A percentile compares a stretch with the other conserved stretches of the same genome.
Conservation (phyloP, 106 monocot genomes). For the Platanthera zijinensis region DNA sequence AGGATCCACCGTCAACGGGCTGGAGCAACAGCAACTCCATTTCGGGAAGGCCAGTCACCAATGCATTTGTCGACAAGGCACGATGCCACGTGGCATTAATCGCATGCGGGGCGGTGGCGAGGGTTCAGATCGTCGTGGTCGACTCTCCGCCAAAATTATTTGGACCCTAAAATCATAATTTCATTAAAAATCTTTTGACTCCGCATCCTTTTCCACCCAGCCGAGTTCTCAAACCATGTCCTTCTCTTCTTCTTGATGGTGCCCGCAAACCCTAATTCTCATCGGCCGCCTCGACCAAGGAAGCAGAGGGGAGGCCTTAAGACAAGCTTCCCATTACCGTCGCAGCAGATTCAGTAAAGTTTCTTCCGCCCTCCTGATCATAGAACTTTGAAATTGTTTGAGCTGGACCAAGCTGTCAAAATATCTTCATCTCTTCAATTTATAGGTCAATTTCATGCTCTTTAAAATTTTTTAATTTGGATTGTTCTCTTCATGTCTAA, state of each 20-base stretch:
- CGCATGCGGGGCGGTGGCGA: neutral
- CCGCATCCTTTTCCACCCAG: neutral
- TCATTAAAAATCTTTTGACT: neutral
- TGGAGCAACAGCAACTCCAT: neutral
- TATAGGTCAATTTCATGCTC: neutral
- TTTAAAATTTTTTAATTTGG: neutral
- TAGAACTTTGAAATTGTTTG: neutral
- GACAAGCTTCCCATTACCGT: neutral
- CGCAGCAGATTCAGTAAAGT: neutral
- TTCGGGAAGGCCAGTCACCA: neutral
- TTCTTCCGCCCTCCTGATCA: neutral
- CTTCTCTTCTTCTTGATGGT: conserved; percentile 7
- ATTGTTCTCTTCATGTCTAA: neutral
- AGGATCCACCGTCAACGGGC: neutral
- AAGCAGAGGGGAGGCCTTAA: neutral
- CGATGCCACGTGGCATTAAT: neutral
- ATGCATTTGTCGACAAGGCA: neutral
- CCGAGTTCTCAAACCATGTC: neutral
- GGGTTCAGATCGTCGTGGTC: neutral
- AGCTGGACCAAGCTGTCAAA: neutral
- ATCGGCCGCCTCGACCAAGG: conserved; percentile 2
- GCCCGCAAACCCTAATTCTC: conserved; percentile 18
- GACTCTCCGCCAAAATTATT: neutral
- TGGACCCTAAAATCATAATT: neutral
- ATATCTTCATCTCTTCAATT: neutral